Percentiles rank a stretch among this genome's conserved stretches.
Evolutionary conservation across 2,329 filamentous ascomycete species (phyloP).

Genomic region (Teratosphaeriaceae sp.): DNA sequence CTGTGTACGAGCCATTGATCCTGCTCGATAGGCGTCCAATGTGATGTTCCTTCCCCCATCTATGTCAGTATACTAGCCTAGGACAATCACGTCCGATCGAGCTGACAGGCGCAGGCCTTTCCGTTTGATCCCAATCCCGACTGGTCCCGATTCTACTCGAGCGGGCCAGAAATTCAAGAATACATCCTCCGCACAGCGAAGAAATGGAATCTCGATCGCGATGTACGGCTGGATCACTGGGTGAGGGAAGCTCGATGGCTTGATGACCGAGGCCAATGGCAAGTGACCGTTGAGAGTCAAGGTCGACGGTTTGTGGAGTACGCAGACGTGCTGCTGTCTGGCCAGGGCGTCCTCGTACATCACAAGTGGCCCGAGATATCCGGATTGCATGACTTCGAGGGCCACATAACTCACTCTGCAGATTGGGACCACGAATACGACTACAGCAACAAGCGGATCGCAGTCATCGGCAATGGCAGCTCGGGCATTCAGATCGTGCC

Average conservation of each 20-base stretch:
- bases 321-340: constrained; percentile 32
- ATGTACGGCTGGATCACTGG: constrained; percentile 32
- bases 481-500: constrained; percentile 36
- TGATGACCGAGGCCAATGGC: constrained; percentile 30
- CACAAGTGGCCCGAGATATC: constrained; percentile 30
- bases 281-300: constrained; percentile 25
- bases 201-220: constrained; percentile 33
- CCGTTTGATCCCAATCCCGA: constrained; percentile 28
- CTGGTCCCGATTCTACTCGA: constrained; percentile 29
- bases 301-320: constrained; percentile 21
- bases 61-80: constrained; percentile 22
- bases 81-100: constrained; percentile 4
- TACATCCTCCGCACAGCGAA: constrained; percentile 34
- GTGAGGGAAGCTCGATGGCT: constrained; percentile 35
- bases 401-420: constrained; percentile 29
- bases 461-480: constrained; percentile 27
- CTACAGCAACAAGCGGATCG: constrained; percentile 22
- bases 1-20: no score
- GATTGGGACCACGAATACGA: constrained; percentile 26
- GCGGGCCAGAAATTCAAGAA: constrained; percentile 34
- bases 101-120: constrained; percentile 11
- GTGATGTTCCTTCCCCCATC: constrained; percentile 19
- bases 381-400: constrained; percentile 30
- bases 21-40: no score
- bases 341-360: constrained; percentile 14